Base-by-base conservation (phyloP, 2,329 filamentous ascomycete species). In the Fusarium tanahbumbuense region DNA sequence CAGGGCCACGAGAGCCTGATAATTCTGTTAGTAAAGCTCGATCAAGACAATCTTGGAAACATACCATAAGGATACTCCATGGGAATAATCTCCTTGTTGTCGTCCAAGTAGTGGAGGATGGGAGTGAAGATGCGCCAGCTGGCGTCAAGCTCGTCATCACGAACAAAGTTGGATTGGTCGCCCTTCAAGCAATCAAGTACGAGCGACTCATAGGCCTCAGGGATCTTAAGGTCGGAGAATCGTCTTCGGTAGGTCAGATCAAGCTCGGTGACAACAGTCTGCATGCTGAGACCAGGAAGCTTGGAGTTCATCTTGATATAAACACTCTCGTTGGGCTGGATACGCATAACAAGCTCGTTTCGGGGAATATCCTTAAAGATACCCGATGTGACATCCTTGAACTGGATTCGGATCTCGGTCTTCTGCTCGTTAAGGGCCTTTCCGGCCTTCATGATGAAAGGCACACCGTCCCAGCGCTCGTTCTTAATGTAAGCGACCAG, bases 281-380 rank as follows among this genome's bases (percentile, higher is more conserved):
- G 96, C 94, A 98, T 99, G 86, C 94, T 98, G 77, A 99, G 87
- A 76, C 96, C 96, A 22, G 96, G 97, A 64, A 99, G 87, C 88
- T 99, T 99, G 30, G 95, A 98, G 91, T 99, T 99, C 96, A 99
- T 99, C 90, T 99, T 99, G 83, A 98, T 97, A 85, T 99, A 99
- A 74, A 99, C 94, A 80, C 93, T 97, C 88, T 99, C 96, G 85
- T 99, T 99, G 76, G 96, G 96, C 86, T 99, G 96, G 72, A 99
- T 97, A 74, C 96, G 94, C 86, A 99, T 98, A 77, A 99, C 96
- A 73, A 99, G 92, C 85, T 99, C 96, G 86, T 99, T 99, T 75
- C 97, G 92, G 64, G 96, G 97, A 78, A 99, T 99, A 81, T 99
- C 95, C 88, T 98, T 98, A 87, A 99, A 99, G 83, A 99, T 99